Base-by-base conservation (phyloP, 371 early-diverging fungal species). In the Mucor mucedo region DNA sequence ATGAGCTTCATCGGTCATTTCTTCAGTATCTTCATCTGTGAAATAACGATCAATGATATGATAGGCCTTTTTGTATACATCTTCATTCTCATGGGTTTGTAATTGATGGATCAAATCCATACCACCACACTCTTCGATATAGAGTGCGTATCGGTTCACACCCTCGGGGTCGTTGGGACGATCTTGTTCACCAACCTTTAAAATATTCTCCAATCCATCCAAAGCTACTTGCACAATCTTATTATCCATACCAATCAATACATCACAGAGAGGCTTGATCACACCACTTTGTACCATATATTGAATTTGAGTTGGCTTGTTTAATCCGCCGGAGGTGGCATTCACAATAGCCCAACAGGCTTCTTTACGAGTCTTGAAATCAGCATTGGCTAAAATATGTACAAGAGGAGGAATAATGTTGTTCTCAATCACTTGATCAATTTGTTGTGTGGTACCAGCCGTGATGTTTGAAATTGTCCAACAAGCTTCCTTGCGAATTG, bases 401-500 rank as follows among this genome's bases (percentile, higher is more conserved):
- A 99, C 87, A 42, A 99, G 86, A 11, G 95, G 90, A 13, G 96
- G 96, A 62, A 99, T 89, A 54, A 99, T 84, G 73, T 93, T 95
- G 70, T 91, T 90, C 56, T 99, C 95, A 70, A 99, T 95, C 33
- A 99, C 93, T 39, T 87, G 88, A 76, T 96, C 92, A 73, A 99
- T 96, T 77, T 99, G 99, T 9, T 76, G 76, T n/a, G 90, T 83
- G 63, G 91, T 96, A 45, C 99, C 99, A n/a, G 99, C 99, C n/a
- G 99, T 98, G 73, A 99, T 95, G 84, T 99, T 99, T 30, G 98
- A 98, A 55, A 99, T 92, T 9, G 99, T 97, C 99, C 99, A 99
- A 87, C 99, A 99, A 16, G 99, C 98, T 79, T 99, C 99, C 83
- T 99, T 99, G 69, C 96, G 92, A 63, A 99, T 94, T 40, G 91